Evolutionary conservation across 2,329 filamentous ascomycete genomes (phyloP).

Genomic region (Ampelomyces quisqualis): DNA sequence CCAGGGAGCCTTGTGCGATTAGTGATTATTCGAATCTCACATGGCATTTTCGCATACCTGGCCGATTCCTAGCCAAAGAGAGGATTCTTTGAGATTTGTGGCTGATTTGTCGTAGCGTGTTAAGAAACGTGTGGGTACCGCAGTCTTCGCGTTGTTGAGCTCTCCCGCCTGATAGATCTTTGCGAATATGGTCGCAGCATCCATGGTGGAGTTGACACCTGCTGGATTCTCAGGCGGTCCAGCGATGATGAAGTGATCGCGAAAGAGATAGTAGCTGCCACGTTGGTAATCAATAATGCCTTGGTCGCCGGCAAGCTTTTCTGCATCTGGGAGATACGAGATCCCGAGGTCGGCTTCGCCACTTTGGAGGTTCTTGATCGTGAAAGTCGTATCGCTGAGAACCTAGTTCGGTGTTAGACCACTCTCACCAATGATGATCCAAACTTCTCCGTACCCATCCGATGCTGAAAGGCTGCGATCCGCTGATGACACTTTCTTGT

Average conservation of each 20-base stretch:
- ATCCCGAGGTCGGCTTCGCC: constrained; percentile 49
- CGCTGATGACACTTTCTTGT: constrained; percentile 30
- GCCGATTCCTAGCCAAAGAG: constrained; percentile 50
- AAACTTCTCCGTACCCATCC: constrained; percentile 43
- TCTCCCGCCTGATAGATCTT: constrained; percentile 39
- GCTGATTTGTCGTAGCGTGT: constrained; percentile 53
- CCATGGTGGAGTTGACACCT: constrained; percentile 30
- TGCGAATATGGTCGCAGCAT: constrained; percentile 41
- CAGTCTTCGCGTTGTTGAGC: constrained; percentile 31
- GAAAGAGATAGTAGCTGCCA: constrained; percentile 48
- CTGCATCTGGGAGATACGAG: constrained; percentile 49
- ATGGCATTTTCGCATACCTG: constrained; percentile 37
- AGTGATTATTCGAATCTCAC: neutral
- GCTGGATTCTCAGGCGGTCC: constrained; percentile 44
- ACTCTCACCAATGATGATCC: neutral
- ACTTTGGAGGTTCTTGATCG: constrained; percentile 48
- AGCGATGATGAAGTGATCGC: constrained; percentile 51
- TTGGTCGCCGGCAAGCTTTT: constrained; percentile 48
- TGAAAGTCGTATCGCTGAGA: constrained; percentile 50
- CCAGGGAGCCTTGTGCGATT: constrained; percentile 45
- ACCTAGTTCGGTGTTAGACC: constrained; percentile 15
- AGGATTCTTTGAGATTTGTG: constrained; percentile 52
- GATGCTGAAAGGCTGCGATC: constrained; percentile 43
- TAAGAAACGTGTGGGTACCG: constrained; percentile 46
- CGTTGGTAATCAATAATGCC: constrained; percentile 34